Base-by-base conservation (phyloP, 2,329 filamentous ascomycete species). In the Cladosporium sp. region DNA sequence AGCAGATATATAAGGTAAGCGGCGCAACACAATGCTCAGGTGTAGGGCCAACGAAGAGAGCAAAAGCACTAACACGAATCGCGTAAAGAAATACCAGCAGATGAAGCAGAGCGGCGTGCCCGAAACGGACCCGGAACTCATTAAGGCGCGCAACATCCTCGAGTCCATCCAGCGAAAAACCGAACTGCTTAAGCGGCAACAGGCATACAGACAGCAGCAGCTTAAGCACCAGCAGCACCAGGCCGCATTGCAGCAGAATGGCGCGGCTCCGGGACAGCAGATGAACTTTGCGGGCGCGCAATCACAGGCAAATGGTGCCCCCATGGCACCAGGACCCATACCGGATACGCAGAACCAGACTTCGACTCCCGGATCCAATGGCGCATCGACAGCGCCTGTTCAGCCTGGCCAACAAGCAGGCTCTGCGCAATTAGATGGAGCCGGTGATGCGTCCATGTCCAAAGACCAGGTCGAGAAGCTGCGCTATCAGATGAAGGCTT, bases 31-130 rank as follows among this genome's bases (percentile, higher is more conserved):
- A 27, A 27, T 27, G 22, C 22, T 64, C 77, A 70, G 7, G 18
- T 15, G 5, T 15, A 5, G 18, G n/a, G 12, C 7, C 34, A 38
- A 12, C 22, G 22, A 27, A 27, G 9, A 27, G 4, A 9, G 4
- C 9, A 9, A 27, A 27, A 9, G 44, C 43, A 43, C 57, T 61
- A 39, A 59, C 47, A 38, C 30, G 32, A 7, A 15, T 2, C 1
- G 13, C 17, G n/a, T 39, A 30, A 63, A 96, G 91, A 90, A 89
- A 79, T 93, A 88, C 58, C 86, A 88, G 65, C 83, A 88, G 68
- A 90, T 97, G 87, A 93, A 92, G 71, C 81, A 88, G 50, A 80
- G 85, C 62, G 91, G 91, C 59, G 85, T 95, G 19, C 82, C 88
- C 36, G 79, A 84, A 51, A 86, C 80, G 51, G 90, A 97, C 63